Evolutionary conservation across 2,329 filamentous ascomycete species (phyloP), one percentile per base, ranked within the genome.

Genomic region (Monilinia fructigena): DNA sequence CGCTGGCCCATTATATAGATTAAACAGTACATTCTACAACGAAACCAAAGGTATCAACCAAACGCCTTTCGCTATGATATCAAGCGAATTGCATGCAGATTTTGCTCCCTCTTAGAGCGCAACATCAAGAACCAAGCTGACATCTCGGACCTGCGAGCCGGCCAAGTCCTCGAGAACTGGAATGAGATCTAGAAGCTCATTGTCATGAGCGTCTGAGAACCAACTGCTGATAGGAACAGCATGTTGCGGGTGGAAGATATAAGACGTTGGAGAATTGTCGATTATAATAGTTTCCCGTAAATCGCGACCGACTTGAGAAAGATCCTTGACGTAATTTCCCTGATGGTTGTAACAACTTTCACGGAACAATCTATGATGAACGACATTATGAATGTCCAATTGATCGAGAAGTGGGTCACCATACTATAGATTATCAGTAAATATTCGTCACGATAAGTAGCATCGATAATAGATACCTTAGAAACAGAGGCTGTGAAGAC

Each of bases 271-370:
- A 56, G 95, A 98, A 80, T 99, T 99, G 82, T 99, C 95, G 76
- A 99, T 99, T 78, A 99, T 99, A 77, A 99, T 99, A 26, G 94
- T 99, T 77, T 99, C 94, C 78, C 92, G 92, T 66, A 99, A 86
- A 77, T 98, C 93, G 71, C 95, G 90, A 62, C 95, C 95, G 67
- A 99, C 90, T 83, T 98, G 95, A 56, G 95, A 98, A 65, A 99
- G 86, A 77, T 99, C 95, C 85, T 99, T 99, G 78, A 99, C 95
- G 74, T 99, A 99, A 78, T 99, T 99, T 73, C 95, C 95, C 81
- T 98, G 95, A 77, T 99, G 95, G 77, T 99, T 99, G 80, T 97
- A 98, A 80, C 95, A 99, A 79, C 94, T 98, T 80, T 99, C 95
- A 68, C 95, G 88, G 86, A 99, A 99, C 35, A 99, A 83, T 60